phyloP scores from a whole-genome alignment of 768 basidiomycete genomes.

The Amanita fuliginea region DNA sequence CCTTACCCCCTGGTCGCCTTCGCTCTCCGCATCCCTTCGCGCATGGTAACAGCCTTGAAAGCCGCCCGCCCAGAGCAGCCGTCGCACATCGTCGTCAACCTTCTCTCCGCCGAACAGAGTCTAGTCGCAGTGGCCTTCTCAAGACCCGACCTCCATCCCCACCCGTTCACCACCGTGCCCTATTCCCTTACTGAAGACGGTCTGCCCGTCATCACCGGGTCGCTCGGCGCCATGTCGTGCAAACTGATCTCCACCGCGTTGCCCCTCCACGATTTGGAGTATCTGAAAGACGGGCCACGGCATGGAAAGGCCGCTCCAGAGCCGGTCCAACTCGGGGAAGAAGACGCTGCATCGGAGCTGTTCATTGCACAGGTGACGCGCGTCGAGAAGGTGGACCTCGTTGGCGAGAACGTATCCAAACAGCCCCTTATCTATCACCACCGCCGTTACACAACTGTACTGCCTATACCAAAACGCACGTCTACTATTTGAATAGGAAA shows the following conservation, averaged over 20 bases:
- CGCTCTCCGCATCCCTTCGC: constrained; percentile 79
- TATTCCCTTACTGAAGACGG: constrained; percentile 39
- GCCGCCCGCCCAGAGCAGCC: constrained; percentile 12
- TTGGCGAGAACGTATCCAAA: constrained; percentile 13
- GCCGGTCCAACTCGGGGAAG: constrained; percentile 11
- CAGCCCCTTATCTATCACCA: constrained; percentile 58
- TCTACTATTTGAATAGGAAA: neutral
- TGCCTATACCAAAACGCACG: constrained; percentile 14
- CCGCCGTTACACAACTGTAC: constrained; percentile 39
- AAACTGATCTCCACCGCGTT: constrained; percentile 48
- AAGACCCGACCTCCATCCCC: constrained; percentile 53
- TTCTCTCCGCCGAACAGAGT: constrained; percentile 63
- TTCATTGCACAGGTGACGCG: constrained; percentile 73
- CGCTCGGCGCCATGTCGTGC: constrained; percentile 68
- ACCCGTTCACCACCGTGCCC: constrained; percentile 36
- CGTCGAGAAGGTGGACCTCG: constrained; percentile 24
- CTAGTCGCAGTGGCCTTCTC: constrained; percentile 61
- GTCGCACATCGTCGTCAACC: constrained; percentile 66
- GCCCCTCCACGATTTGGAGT: constrained; percentile 45
- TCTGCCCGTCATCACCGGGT: constrained; percentile 45
- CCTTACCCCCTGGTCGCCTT: constrained; percentile 85
- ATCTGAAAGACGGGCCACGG: constrained; percentile 16
- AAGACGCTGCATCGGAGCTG: constrained; percentile 46
- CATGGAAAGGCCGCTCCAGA: constrained; percentile 6
- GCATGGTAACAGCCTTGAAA: constrained; percentile 62